These are phyloP conservation scores for Claviceps monticola DNA, from an alignment of 2,329 filamentous ascomycete genomes.

Conservation along the genomic window DNA sequence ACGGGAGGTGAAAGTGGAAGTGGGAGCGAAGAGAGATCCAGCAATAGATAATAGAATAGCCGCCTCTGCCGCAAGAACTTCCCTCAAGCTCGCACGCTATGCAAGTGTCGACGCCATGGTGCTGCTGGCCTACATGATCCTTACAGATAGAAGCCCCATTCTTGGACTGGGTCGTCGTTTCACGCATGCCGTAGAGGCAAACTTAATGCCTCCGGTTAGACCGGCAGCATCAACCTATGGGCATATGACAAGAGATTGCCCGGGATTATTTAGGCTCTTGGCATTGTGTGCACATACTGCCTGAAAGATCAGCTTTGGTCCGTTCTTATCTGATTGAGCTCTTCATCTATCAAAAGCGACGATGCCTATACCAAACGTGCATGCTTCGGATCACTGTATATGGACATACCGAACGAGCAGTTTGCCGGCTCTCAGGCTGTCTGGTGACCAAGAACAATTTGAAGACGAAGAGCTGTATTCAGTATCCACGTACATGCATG, in stretches of 20 bases:
- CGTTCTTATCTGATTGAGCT: not conserved
- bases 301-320: not conserved
- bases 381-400: not conserved
- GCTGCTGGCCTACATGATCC: not conserved
- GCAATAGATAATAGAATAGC: conserved; percentile 31
- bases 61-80: conserved; percentile 1
- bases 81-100: not conserved
- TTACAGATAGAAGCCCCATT: not conserved
- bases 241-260: not conserved
- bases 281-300: not conserved
- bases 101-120: conserved; percentile 1
- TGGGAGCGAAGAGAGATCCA: conserved; percentile 13
- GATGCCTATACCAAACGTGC: not conserved
- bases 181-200: not conserved
- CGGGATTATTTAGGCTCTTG: not conserved
- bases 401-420: not conserved
- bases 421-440: not conserved
- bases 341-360: not conserved
- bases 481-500: not conserved
- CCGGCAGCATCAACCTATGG: not conserved
- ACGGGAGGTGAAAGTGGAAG: not conserved
- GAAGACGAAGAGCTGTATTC: not conserved
- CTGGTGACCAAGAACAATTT: not conserved
- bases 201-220: not conserved
- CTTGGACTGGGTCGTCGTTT: not conserved